Base-by-base conservation (phyloP, 371 early-diverging fungal species). In the Haplosporangium sp. region DNA sequence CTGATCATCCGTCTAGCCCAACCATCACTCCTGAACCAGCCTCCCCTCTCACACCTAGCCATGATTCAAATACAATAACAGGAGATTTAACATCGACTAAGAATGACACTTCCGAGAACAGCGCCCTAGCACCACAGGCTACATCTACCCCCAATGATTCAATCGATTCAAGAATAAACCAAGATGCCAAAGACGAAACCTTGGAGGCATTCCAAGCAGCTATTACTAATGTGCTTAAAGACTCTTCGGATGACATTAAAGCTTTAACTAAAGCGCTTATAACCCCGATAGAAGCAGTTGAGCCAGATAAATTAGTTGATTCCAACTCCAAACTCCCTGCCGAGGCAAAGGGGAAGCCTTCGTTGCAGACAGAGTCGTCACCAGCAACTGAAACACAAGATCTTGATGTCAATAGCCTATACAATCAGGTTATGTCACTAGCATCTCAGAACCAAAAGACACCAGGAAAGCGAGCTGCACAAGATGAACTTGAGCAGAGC, bases 231-330 rank as follows among this genome's bases (percentile, higher is more conserved):
- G 53, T 72, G 3, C 69, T 72, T 45, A 53, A 55, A n/a, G 60
- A 60, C n/a, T 47, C 67, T n/a, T 69, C 73, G 19, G 78, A 69
- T 27, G 78, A 77, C 44, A 77, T 73, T 64, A 69, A 70, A 15
- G 69, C 81, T 60, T 47, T 81, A 63, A 69, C 82, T 39, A 69
- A 71, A 20, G 82, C 69, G 15, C 75, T 81, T n/a, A 75, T 75
- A 11, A 75, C 82, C 11, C 82, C 82, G 9, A 68, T 68, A 20
- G 64, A 67, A 17, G 57, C 63, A 27, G 60, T 72, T 34, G 64
- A 71, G 27, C 27, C 67, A 0, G 82, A 71, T 39, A 67, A 58
- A 13, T 67, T 70, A 11, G 63, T 55, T 10, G 70, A 27, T 27
- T 34, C 55, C 7, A 19, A 34, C 34, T 55, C 27, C 15, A 34